phyloP scores from a whole-genome alignment of 116 monocot species.

The Trichopus zeylanicus region DNA sequence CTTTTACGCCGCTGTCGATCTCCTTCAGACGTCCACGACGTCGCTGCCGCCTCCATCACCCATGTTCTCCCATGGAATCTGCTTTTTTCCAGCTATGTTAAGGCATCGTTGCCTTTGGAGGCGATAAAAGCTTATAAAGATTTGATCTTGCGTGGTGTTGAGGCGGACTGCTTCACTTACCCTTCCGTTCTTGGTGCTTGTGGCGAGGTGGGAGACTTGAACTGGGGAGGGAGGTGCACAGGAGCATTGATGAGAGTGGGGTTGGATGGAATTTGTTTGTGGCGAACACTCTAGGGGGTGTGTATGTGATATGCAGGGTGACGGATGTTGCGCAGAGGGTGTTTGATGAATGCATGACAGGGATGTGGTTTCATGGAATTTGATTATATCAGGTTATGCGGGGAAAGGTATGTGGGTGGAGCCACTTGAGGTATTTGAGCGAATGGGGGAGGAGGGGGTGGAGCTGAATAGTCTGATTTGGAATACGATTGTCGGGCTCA shows the following conservation, averaged over 20 bases:
- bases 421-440: slow-evolving; percentile 38
- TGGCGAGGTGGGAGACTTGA: slow-evolving; percentile 20
- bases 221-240: slow-evolving; percentile 30
- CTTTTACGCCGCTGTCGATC: slow-evolving; percentile 23
- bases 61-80: slow-evolving; percentile 34
- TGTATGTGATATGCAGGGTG: slow-evolving; percentile 31
- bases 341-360: slow-evolving; percentile 38
- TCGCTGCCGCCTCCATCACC: slow-evolving; percentile 8
- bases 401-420: slow-evolving; percentile 36
- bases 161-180: slow-evolving; percentile 32
- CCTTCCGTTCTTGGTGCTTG: slow-evolving; percentile 39
- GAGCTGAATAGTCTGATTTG: slow-evolving; percentile 39
- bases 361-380: slow-evolving; percentile 47
- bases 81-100: slow-evolving; percentile 23
- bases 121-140: slow-evolving; percentile 22
- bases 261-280: slow-evolving; percentile 25
- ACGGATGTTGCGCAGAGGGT: slow-evolving; percentile 24
- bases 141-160: slow-evolving; percentile 21
- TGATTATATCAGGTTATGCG: slow-evolving; percentile 59
- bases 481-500: slow-evolving; percentile 39
- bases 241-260: neutral
- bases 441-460: slow-evolving; percentile 15
- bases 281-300: slow-evolving; percentile 32
- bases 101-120: slow-evolving; percentile 9
- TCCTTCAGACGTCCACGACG: slow-evolving; percentile 20